Conservation (phyloP, 441 rosid genomes). For the Pelargonium australe region DNA sequence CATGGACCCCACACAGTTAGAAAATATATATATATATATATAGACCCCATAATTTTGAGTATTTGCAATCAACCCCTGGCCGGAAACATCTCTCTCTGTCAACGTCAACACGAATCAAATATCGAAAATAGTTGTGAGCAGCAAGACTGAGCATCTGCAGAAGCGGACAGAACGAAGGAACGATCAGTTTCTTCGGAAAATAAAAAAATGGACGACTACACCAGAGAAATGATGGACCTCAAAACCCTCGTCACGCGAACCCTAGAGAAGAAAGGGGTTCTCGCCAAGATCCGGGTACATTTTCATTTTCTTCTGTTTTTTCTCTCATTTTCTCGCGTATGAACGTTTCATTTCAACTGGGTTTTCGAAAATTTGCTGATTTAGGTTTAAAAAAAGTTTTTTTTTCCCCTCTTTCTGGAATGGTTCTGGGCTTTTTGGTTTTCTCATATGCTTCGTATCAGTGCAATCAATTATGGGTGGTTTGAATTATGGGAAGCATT, state of each 20-base stretch:
- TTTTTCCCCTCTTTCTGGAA: not conserved
- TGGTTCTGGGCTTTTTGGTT: too few species aligned
- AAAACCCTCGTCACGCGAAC: constrained; percentile 97
- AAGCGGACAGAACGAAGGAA: not conserved
- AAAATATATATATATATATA: too few species aligned
- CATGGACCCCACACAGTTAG: too few species aligned
- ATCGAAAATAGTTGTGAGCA: not conserved
- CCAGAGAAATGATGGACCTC: constrained; percentile 99
- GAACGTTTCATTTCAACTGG: not conserved
- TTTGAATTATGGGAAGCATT: not conserved
- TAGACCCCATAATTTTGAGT: not conserved
- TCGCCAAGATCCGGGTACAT: constrained; percentile 96
- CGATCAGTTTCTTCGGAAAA: not conserved
- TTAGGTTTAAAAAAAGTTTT: not conserved
- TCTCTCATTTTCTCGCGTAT: not conserved
- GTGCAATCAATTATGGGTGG: not conserved
- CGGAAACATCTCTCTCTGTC: not conserved
- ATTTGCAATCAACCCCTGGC: not conserved
- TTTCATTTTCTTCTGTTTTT: not conserved
- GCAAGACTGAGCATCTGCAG: not conserved
- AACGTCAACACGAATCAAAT: not conserved
- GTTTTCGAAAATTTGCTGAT: not conserved
- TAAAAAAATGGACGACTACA: constrained; percentile 76
- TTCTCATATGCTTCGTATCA: not conserved
- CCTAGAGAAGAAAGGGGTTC: constrained; percentile 95